These are phyloP conservation scores for Speleostelium caveatum DNA, from an alignment of 78 protist species.

Conservation along the genomic window DNA sequence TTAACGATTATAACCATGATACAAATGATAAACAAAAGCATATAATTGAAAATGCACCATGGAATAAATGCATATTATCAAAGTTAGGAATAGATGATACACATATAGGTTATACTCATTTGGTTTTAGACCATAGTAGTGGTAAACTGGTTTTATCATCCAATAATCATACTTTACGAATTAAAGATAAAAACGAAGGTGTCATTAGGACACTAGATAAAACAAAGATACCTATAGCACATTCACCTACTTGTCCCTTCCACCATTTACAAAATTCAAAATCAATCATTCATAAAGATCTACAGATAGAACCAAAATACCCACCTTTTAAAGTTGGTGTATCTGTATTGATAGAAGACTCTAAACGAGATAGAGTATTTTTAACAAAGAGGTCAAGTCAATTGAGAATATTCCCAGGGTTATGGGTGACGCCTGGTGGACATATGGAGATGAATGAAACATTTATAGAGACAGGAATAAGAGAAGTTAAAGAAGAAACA, in stretches of 20 bases:
- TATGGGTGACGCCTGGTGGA: slow-evolving; percentile 80
- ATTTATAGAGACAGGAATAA: slow-evolving; percentile 23
- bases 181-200: slow-evolving; percentile 48
- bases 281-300: slow-evolving; percentile 36
- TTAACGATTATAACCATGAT: too few species aligned
- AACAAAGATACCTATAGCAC: too few species aligned
- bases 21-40: too few species aligned
- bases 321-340: slow-evolving; percentile 63
- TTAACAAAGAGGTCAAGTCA: slow-evolving; percentile 37
- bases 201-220: too few species aligned
- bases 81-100: too few species aligned
- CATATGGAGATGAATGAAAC: slow-evolving; percentile 69
- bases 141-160: too few species aligned
- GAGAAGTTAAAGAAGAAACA: slow-evolving; percentile 72
- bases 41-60: too few species aligned
- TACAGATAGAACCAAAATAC: background rate
- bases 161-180: slow-evolving; percentile 62
- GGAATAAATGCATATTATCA: too few species aligned
- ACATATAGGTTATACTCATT: too few species aligned
- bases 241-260: slow-evolving; percentile 58
- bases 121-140: too few species aligned
- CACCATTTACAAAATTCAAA: slow-evolving; percentile 23
- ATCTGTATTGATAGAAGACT: slow-evolving; percentile 40
- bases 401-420: slow-evolving; percentile 52
- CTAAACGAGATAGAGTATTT: slow-evolving; percentile 5